Evolutionary conservation across 2,329 filamentous ascomycete species (phyloP), one percentile per base, ranked within the genome.

Genomic region (Diaporthe ilicicola): DNA sequence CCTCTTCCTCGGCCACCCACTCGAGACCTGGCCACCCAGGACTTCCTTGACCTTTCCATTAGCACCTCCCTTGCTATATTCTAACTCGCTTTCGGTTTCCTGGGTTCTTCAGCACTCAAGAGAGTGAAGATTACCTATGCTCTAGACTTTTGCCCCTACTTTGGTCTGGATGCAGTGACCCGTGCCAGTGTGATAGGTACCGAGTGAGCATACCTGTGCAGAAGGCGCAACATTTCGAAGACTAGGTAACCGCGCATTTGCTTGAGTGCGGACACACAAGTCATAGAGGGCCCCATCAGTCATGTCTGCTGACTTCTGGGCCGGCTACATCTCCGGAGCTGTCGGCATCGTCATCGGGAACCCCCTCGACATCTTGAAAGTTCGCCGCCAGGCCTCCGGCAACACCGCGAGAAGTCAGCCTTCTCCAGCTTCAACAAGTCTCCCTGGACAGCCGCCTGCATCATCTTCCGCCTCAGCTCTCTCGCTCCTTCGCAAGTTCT

Each of bases 251-350:
- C n/a, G 9, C 42, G 37, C n/a, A 22, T n/a, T 19, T 12, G n/a
- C 39, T 24, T 24, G 22, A 34, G 27, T 13, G 7, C 34, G 32
- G 53, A 32, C n/a, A 7, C 4, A 19, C 12, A 37, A n/a, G n/a
- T 4, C 42, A 5, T 1, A 3, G 39, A 24, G 42, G 5, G 15
- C 42, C 12, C 15, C 44, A 32, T 17, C 5, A 54, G 67, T 29
- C 67, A 95, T 96, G 93, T 93, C 93, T 64, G 90, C 94, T 75
- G 95, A 97, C 79, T 98, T 98, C 81, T 97, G 93, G 93, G 93
- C 95, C 70, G 94, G 95, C 77, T 98, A 97, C 81, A 83, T 96
- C 73, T 95, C 93, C 78, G 95, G 95, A 67, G 94, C 93, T 70
- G 86, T 92, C 61, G 93, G 94, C 55, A 98, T 98, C 76, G 84